A percentile compares a stretch with the other conserved stretches of the same genome.
Evolutionary conservation across 768 basidiomycete species (phyloP).

Genomic region (Strobilomyces dryophilus): DNA sequence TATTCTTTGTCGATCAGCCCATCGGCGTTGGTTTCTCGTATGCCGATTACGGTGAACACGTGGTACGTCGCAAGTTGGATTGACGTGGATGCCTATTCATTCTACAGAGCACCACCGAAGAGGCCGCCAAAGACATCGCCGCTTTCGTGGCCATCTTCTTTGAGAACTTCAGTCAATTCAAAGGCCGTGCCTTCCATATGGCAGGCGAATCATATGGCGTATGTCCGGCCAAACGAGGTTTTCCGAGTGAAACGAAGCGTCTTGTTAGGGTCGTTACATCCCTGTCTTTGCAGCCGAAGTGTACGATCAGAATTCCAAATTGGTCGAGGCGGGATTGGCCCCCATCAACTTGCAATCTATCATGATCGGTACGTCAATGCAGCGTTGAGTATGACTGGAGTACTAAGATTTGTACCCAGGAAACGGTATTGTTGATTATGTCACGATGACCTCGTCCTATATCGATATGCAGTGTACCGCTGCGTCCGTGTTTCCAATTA

Average conservation of each 20-base stretch:
- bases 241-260: background rate
- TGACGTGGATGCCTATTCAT: background rate
- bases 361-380: slow-evolving; percentile 40
- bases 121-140: slow-evolving; percentile 67
- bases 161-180: slow-evolving; percentile 67
- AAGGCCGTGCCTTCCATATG: slow-evolving; percentile 61
- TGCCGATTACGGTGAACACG: slow-evolving; percentile 38
- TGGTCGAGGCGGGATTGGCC: slow-evolving; percentile 41
- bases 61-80: slow-evolving; percentile 27
- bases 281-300: slow-evolving; percentile 47
- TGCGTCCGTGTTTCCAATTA: slow-evolving; percentile 47
- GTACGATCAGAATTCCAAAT: slow-evolving; percentile 43
- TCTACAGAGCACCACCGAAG: slow-evolving; percentile 54
- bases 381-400: background rate
- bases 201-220: slow-evolving; percentile 56
- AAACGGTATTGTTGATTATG: slow-evolving; percentile 43
- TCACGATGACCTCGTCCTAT: slow-evolving; percentile 37
- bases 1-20: slow-evolving; percentile 46
- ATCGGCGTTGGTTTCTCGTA: slow-evolving; percentile 46
- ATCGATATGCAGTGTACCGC: slow-evolving; percentile 55
- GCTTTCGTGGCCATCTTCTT: slow-evolving; percentile 72
- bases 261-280: slow-evolving; percentile 45
- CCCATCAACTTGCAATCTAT: slow-evolving; percentile 48
- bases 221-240: background rate
- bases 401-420: slow-evolving; percentile 24